A percentile compares a stretch with the other conserved stretches of the same genome.
phyloP scores from a whole-genome alignment of 208 protist species.

The Hexamita inflata region DNA sequence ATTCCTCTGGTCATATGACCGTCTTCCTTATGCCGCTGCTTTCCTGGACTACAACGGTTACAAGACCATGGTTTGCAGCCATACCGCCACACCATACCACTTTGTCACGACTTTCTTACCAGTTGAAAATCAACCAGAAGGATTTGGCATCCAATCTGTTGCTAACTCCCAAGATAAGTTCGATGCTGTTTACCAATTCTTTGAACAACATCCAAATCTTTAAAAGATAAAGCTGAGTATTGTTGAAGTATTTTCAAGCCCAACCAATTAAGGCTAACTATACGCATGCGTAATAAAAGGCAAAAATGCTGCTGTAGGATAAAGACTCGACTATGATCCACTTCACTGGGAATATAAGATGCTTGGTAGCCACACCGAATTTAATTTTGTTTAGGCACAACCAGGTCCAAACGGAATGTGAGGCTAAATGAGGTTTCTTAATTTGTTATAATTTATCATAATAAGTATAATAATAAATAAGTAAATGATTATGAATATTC shows the following conservation, averaged over 20 bases:
- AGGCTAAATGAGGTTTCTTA: too few species aligned
- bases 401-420: too few species aligned
- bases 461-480: too few species aligned
- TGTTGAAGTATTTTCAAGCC: constrained; percentile 20
- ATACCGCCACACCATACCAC: constrained; percentile 21
- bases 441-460: too few species aligned
- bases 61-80: constrained; percentile 19
- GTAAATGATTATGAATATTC: too few species aligned
- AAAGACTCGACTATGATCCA: constrained; percentile 4
- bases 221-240: not conserved
- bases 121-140: not conserved
- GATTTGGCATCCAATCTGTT: constrained; percentile 19
- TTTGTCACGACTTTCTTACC: constrained; percentile 14
- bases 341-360: not conserved
- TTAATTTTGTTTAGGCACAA: not conserved
- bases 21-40: constrained; percentile 2
- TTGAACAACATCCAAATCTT: not conserved
- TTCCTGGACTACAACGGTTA: constrained; percentile 14
- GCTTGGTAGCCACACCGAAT: not conserved
- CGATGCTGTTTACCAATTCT: constrained; percentile 2
- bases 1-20: constrained; percentile 22
- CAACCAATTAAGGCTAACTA: constrained; percentile 8
- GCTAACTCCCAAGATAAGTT: not conserved
- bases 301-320: too few species aligned
- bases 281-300: not conserved